phyloP scores from a whole-genome alignment of 2,329 filamentous ascomycete species.

The Phialophora expanda region DNA sequence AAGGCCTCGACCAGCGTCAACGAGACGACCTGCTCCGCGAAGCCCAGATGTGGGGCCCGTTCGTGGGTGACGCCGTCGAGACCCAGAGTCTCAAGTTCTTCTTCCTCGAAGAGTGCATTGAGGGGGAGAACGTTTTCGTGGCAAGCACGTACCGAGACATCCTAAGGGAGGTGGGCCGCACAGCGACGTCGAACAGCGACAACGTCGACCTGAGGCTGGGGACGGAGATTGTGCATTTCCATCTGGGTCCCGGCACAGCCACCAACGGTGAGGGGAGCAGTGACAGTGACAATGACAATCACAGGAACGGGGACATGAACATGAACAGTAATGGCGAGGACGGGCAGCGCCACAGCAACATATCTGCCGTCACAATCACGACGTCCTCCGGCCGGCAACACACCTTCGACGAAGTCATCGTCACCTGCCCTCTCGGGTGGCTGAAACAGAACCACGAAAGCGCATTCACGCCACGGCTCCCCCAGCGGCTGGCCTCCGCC shows the following conservation, averaged over 20 bases:
- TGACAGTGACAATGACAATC: no score
- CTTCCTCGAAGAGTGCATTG: slow-evolving; percentile 69
- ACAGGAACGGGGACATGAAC: not conserved
- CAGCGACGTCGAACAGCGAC: slow-evolving; percentile 53
- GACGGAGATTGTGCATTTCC: slow-evolving; percentile 50
- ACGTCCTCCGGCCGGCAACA: slow-evolving; percentile 46
- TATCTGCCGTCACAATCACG: slow-evolving; percentile 52
- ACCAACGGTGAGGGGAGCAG: no score
- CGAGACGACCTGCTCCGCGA: slow-evolving; percentile 54
- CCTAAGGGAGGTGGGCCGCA: slow-evolving; percentile 57
- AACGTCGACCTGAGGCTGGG: slow-evolving; percentile 53
- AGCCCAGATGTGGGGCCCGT: slow-evolving; percentile 67
- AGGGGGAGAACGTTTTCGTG: slow-evolving; percentile 68
- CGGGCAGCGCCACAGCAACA: slow-evolving; percentile 38
- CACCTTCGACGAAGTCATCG: slow-evolving; percentile 58
- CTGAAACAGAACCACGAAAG: slow-evolving; percentile 53
- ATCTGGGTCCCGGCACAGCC: not conserved
- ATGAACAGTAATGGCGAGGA: not conserved
- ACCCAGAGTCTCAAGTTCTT: slow-evolving; percentile 68
- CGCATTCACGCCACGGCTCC: slow-evolving; percentile 54
- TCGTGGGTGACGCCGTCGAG: slow-evolving; percentile 65
- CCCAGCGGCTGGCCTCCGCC: slow-evolving; percentile 50
- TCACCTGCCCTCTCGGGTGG: slow-evolving; percentile 61
- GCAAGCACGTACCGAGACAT: slow-evolving; percentile 65
- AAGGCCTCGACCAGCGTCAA: slow-evolving; percentile 50